Percentiles rank a stretch among this genome's conserved stretches.
Evolutionary conservation across 163 green algal genomes (phyloP).

Genomic region (Chloroidium sp.): DNA sequence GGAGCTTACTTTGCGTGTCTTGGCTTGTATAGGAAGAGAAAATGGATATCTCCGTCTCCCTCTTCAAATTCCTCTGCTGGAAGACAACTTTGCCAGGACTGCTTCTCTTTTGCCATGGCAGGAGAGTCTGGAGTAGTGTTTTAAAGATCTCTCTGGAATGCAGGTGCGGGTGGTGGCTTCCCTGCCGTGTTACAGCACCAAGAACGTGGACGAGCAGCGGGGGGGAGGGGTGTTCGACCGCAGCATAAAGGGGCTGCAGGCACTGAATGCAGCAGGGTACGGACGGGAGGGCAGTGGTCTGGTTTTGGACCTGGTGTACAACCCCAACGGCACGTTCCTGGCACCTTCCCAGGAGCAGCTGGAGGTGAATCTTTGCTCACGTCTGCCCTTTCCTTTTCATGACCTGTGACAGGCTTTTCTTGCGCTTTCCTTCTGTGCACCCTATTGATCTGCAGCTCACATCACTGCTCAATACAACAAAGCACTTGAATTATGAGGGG

Average conservation of each 20-base stretch:
- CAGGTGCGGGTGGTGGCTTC: conserved; percentile 82
- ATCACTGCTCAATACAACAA: no score
- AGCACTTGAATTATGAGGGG: no score
- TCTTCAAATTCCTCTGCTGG: not conserved
- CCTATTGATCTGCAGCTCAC: no score
- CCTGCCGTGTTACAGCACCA: conserved; percentile 87
- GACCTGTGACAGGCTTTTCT: not conserved
- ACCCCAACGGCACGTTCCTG: conserved; percentile 78
- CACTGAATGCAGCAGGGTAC: conserved; percentile 74
- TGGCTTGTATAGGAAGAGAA: not conserved
- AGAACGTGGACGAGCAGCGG: conserved; percentile 85
- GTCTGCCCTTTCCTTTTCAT: not conserved
- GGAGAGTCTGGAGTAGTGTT: not conserved
- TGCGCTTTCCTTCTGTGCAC: no score
- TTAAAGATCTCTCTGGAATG: not conserved
- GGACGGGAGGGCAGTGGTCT: conserved; percentile 60
- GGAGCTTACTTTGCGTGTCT: no score
- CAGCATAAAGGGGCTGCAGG: conserved; percentile 63
- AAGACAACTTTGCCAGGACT: no score
- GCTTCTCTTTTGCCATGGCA: no score
- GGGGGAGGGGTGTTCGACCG: conserved; percentile 85
- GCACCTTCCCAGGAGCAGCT: conserved; percentile 71
- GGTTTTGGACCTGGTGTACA: conserved; percentile 92
- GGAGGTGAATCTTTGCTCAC: conserved; percentile 27
- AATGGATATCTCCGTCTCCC: not conserved